Base-by-base conservation (phyloP, 768 basidiomycete species). In the Panaeolus cyanescens region DNA sequence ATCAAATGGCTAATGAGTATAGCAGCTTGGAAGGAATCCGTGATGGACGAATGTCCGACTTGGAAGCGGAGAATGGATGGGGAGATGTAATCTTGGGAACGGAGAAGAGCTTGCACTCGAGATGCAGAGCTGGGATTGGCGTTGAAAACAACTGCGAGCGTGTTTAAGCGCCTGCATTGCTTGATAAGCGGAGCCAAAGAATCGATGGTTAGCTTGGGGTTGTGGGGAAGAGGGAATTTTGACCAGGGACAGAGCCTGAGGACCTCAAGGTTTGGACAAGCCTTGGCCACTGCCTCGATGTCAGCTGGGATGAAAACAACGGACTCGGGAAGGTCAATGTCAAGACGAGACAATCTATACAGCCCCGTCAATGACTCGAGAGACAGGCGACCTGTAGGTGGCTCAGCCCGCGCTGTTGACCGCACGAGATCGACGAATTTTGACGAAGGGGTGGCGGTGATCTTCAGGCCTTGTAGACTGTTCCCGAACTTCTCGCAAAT, bases 341-440 rank as follows among this genome's bases (percentile, higher is more conserved):
- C 90, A 50, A 93, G 77, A n/a, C 86, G 84, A 31, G 76, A 68
- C 59, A 93, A 79, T 39, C 71, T 72, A 22, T 84, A 83, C 31
- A 93, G 79, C 39, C 75, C 75, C 19, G 77, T 75, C 25, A 93
- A 72, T 60, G 83, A 74, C 63, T 87, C 83, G 56, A 93, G 79
- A 17, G 88, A 82, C 25, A 93, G 83, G 59, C 83, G 83, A 31
- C 79, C 80, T 53, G 83, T 79, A 12, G 87, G 81, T 22, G 84
- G 80, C 63, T 90, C 90, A 19, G 80, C 85, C 63, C 88, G 81
- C 31, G 87, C 80, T 4, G 90, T 88, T 8, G 92, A 90, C 58
- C 92, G 87, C 55, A 91, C 85, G 50, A 96, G 83, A 63, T 95
- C 92, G 4, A 84, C 82, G 78, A 92, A 96, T 58, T 91, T 85